Percentiles rank a stretch among this genome's conserved stretches.
These are phyloP conservation scores for Hymenochaete sp. DNA, from an alignment of 1,284 basidiomycete species.

Conservation along the genomic window DNA sequence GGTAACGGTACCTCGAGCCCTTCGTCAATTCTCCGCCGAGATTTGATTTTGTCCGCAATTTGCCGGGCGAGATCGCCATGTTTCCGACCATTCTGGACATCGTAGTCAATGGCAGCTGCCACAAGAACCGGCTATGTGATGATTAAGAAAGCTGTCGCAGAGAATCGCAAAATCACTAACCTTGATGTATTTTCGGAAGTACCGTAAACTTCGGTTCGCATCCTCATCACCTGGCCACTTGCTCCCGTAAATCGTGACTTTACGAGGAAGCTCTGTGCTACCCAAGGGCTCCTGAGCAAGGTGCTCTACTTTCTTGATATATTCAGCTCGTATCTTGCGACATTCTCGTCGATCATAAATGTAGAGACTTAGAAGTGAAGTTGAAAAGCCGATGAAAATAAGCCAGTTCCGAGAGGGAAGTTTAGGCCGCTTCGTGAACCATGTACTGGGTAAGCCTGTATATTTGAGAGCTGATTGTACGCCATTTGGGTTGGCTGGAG, in stretches of 20 bases:
- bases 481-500: slow-evolving; percentile 25
- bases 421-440: slow-evolving; percentile 67
- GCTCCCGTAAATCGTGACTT: slow-evolving; percentile 79
- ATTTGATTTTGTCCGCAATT: slow-evolving; percentile 65
- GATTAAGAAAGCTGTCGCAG: slow-evolving; percentile 13
- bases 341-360: slow-evolving; percentile 80
- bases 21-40: slow-evolving; percentile 50
- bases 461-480: slow-evolving; percentile 46
- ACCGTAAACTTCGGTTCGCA: slow-evolving; percentile 71
- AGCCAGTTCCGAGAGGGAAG: slow-evolving; percentile 91
- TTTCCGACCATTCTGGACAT: slow-evolving; percentile 72
- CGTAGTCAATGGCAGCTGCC: slow-evolving; percentile 90
- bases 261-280: slow-evolving; percentile 66
- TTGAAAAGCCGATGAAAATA: slow-evolving; percentile 78
- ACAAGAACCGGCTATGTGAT: slow-evolving; percentile 76
- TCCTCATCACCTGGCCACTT: slow-evolving; percentile 96
- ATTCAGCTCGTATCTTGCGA: slow-evolving; percentile 67
- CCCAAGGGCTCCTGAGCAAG: slow-evolving; percentile 62
- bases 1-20: slow-evolving; percentile 60
- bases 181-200: slow-evolving; percentile 96
- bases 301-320: slow-evolving; percentile 73
- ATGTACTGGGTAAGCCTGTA: slow-evolving; percentile 62
- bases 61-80: slow-evolving; percentile 78
- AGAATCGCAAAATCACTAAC: slow-evolving; percentile 37
- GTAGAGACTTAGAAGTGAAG: slow-evolving; percentile 65